Evolutionary conservation across 495 filamentous ascomycete genomes (phyloP), one percentile per base, ranked within the genome.

Genomic region (Melanomma pulvis-pyrius): DNA sequence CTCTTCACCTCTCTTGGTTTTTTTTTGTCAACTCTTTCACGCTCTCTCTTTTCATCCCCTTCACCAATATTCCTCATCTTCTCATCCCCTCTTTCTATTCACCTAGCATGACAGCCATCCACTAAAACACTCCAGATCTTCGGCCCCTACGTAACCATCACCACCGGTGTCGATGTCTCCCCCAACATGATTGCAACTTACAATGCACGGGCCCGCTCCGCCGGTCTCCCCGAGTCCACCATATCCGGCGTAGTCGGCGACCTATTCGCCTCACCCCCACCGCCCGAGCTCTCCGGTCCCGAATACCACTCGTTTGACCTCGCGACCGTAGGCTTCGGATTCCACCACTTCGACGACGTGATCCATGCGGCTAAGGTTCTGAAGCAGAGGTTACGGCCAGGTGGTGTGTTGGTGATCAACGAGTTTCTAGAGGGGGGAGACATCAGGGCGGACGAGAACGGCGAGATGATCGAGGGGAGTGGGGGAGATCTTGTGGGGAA

Each of bases 301-400:
- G 81, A 84, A 24, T 86, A 82, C 71, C 79, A 72, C 62, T 72
- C 83, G 53, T 89, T 92, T 69, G 87, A 91, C 66, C 57, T 91
- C 29, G 84, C 84, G 4, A 81, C 82, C 17, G 81, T 91, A 29
- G 85, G 89, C 24, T 80, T 86, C 59, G 89, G 84, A 1, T 82
- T 91, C 68, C 90, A 93, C 73, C 90, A 93, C 70, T 90, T 93
- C 64, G 82, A 86, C 53, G 76, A 88, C 63, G 85, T 87, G 0
- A 76, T 75, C 3, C 74, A 44, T 84, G 86, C 11, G 75, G 87
- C 47, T 76, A 79, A 56, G 74, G 83, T 24, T 25, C 79, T 93
- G 15, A 82, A 78, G 22, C 77, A 83, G 71, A 80, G 88, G 11
- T 72, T 93, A 46, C 84, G 81, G 62, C 79, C 82, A 0, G 86